Conservation (phyloP, 2,329 filamentous ascomycete genomes). For the Aureobasidium sp. region DNA sequence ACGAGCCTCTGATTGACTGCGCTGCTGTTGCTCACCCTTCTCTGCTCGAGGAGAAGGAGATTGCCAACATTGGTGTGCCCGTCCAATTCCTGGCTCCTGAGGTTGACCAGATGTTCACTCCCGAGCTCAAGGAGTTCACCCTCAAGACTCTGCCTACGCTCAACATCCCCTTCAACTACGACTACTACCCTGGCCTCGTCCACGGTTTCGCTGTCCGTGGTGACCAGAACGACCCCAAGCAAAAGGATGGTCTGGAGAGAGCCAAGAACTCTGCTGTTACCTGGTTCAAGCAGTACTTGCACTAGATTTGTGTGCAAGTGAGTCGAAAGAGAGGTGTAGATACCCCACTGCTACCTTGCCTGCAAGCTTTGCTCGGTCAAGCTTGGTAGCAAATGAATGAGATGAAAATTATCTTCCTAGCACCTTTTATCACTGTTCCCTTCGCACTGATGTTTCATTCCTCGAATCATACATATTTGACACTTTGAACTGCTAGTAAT, state of each 20-base stretch:
- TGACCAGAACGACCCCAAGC: constrained; percentile 31
- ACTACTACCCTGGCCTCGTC: constrained; percentile 44
- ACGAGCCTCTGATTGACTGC: constrained; percentile 39
- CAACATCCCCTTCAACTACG: constrained; percentile 43
- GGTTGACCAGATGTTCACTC: constrained; percentile 36
- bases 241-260: constrained; percentile 41
- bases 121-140: constrained; percentile 41
- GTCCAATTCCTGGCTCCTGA: constrained; percentile 49
- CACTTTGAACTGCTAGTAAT: no score
- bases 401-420: no score
- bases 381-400: no score
- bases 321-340: not conserved
- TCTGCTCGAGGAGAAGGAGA: constrained; percentile 38
- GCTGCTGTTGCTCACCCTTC: constrained; percentile 42
- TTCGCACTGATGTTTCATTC: no score
- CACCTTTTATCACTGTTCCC: no score
- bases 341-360: not conserved
- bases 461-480: no score
- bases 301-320: not conserved
- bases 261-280: constrained; percentile 34
- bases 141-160: constrained; percentile 34
- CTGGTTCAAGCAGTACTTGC: constrained; percentile 18
- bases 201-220: constrained; percentile 44
- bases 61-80: constrained; percentile 41
- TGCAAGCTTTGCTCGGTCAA: no score